Evolutionary conservation across 805 yeast genomes (phyloP), one percentile per base, ranked within the genome.

Genomic region (Candida hungchunana): DNA sequence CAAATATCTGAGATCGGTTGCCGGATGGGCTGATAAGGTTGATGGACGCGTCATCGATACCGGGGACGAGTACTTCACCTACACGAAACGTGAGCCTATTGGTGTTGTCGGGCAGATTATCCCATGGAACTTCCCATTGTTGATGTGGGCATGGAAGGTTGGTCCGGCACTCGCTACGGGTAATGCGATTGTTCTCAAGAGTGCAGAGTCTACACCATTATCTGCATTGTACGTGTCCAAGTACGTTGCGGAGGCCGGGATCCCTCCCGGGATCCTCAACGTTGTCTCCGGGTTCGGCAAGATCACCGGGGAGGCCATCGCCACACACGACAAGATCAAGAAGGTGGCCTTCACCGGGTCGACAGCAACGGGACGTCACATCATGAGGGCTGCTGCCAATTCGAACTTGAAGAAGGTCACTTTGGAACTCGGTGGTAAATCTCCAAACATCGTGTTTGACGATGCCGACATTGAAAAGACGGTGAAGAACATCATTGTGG

Each of bases 291-390:
- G 97, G 39, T 80, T 73, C 51, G 97, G 97, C 59, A 75, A 76
- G 58, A 79, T 73, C 54, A 82, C 90, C 36, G 97, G 97, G 62
- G 77, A 77, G 44, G 82, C 87, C 29, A 73, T 89, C 47, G 71
- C 90, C 32, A 63, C 70, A 39, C 96, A 89, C 65, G 81, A 79
- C 52, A 77, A 73, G 59, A 78, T 89, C 53, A 84, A 84, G 68
- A 89, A 89, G 73, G 73, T 89, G 56, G 95, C 96, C 10, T 89
- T 89, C 67, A 89, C 97, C 39, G 97, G 97, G 50, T 88, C 96
- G 25, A 89, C 96, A 37, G 87, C 82, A 31, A 80, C 87, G 44
- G 89, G 89, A 55, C 76, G 82, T 59, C 71, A 70, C 49, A 83
- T 85, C 54, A 80, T 82, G 77, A 71, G 69, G 46, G 66, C 71